A percentile compares a stretch with the other conserved stretches of the same genome.
Evolutionary conservation across 2,329 filamentous ascomycete genomes (phyloP).

Genomic region (Fusarium albosuccineum): DNA sequence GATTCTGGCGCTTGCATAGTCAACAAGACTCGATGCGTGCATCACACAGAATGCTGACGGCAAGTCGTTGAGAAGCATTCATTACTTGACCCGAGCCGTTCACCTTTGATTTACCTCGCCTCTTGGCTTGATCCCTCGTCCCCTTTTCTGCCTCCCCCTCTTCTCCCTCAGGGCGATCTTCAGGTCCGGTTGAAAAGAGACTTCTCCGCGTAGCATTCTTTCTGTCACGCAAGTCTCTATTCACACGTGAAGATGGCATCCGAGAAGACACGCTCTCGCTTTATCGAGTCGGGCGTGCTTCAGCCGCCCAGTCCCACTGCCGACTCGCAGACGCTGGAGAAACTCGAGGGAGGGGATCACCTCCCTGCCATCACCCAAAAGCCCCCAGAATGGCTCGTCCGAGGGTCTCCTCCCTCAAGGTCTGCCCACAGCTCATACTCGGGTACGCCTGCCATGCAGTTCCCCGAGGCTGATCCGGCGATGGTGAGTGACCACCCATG

Average conservation of each 20-base stretch:
- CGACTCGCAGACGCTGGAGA: conserved; percentile 35
- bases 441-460: conserved; percentile 38
- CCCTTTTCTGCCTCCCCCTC: conserved; percentile 12
- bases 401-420: conserved; percentile 24
- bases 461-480: conserved; percentile 35
- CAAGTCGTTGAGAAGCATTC: conserved; percentile 27
- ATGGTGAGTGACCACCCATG: conserved; percentile 28
- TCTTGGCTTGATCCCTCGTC: conserved; percentile 22
- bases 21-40: conserved; percentile 9
- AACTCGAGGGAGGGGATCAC: conserved; percentile 32
- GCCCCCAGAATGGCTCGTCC: conserved; percentile 18
- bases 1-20: conserved; percentile 12
- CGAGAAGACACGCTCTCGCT: conserved; percentile 40
- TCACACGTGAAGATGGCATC: conserved; percentile 27
- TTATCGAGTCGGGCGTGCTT: conserved; percentile 38
- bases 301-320: conserved; percentile 34
- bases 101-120: not conserved
- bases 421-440: conserved; percentile 41
- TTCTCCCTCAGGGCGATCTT: conserved; percentile 16
- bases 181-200: conserved; percentile 15
- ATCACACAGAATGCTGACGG: conserved; percentile 9
- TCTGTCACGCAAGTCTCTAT: not conserved
- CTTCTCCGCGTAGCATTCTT: not conserved
- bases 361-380: not conserved
- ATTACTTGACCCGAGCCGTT: conserved; percentile 35